Percentiles rank a stretch among this genome's conserved stretches.
Evolutionary conservation across 1,284 basidiomycete genomes (phyloP).

Genomic region (Retiboletus flavoniger): DNA sequence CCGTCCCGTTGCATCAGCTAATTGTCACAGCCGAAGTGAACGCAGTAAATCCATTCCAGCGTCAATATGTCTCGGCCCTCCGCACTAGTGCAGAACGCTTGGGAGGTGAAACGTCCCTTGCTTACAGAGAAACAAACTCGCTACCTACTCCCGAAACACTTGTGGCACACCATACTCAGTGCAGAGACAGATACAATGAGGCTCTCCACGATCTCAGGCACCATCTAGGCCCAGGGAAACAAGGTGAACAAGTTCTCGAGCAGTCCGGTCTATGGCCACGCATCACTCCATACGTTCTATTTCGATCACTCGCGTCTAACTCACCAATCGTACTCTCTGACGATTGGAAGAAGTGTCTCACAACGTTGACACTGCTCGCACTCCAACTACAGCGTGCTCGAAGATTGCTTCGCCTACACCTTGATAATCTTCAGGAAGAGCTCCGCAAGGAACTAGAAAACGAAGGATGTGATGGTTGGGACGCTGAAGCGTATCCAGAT

Average conservation of each 20-base stretch:
- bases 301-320: too few species aligned
- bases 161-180: slow-evolving; percentile 7
- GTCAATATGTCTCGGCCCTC: slow-evolving; percentile 15
- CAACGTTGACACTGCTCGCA: not conserved
- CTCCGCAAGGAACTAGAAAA: slow-evolving; percentile 38
- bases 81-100: slow-evolving; percentile 15
- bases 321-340: too few species aligned
- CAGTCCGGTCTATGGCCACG: slow-evolving; percentile 29
- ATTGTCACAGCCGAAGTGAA: slow-evolving; percentile 2
- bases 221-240: slow-evolving; percentile 11
- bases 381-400: slow-evolving; percentile 37
- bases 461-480: slow-evolving; percentile 9
- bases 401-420: slow-evolving; percentile 8
- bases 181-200: not conserved
- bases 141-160: slow-evolving; percentile 5
- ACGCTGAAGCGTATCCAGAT: slow-evolving; percentile 29
- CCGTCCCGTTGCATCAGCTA: slow-evolving; percentile 8
- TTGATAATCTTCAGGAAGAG: slow-evolving; percentile 25
- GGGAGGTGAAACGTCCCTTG: slow-evolving; percentile 2
- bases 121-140: not conserved
- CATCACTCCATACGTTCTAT: too few species aligned
- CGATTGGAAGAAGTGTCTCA: too few species aligned
- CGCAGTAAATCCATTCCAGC: slow-evolving; percentile 15
- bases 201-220: slow-evolving; percentile 8
- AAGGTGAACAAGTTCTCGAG: slow-evolving; percentile 15